phyloP scores from a whole-genome alignment of 2,329 filamentous ascomycete species.

The Phaeosphaeriaceae sp. region DNA sequence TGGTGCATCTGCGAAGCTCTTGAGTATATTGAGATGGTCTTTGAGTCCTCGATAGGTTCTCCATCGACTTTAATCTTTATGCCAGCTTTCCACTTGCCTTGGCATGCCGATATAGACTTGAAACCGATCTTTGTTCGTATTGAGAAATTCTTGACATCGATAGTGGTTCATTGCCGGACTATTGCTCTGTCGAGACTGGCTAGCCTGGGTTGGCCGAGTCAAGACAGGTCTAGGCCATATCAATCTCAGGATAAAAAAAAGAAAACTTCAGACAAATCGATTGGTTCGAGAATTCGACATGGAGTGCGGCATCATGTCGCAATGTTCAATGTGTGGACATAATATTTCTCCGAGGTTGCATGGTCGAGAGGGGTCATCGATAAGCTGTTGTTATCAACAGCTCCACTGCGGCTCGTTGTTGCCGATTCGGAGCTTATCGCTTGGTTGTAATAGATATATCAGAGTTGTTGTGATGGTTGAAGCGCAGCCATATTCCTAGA shows the following conservation, averaged over 20 bases:
- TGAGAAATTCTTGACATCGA: too few species aligned
- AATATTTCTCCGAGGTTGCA: not conserved
- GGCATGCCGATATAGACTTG: not conserved
- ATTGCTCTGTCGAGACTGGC: not conserved
- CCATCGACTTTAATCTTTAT: too few species aligned
- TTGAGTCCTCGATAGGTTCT: too few species aligned
- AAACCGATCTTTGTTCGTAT: not conserved
- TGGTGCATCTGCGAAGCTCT: too few species aligned
- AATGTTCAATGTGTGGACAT: not conserved
- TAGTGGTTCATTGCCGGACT: not conserved
- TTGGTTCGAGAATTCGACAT: not conserved
- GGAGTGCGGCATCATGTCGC: not conserved
- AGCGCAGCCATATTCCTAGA: not conserved
- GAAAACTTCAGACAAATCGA: not conserved
- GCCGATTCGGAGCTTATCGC: conserved; percentile 4
- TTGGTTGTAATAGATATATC: not conserved
- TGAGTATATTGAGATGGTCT: too few species aligned
- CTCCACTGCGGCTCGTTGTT: conserved; percentile 6
- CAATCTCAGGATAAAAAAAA: too few species aligned
- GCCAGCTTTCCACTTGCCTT: not conserved
- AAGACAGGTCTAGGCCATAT: too few species aligned
- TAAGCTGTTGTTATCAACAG: not conserved
- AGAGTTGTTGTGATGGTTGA: not conserved
- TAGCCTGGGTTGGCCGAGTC: too few species aligned
- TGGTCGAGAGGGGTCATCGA: not conserved